These are phyloP conservation scores for Scorias spongiosa DNA, from an alignment of 2,329 filamentous ascomycete species.

Conservation along the genomic window DNA sequence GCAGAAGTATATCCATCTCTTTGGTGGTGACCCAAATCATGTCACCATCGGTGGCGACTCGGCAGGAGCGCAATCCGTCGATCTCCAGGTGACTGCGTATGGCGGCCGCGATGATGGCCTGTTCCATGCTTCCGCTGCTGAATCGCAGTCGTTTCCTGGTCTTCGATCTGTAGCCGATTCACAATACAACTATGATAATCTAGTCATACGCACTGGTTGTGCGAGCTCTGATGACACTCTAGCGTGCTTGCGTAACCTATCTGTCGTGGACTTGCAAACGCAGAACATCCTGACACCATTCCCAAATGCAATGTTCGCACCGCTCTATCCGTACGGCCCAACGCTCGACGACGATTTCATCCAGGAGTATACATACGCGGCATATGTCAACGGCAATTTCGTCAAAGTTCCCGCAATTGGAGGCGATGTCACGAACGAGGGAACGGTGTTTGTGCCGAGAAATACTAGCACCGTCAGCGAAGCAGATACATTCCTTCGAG, in stretches of 20 bases:
- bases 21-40: conserved; percentile 54
- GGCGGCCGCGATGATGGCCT: conserved; percentile 32
- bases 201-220: conserved; percentile 36
- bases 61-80: conserved; percentile 52
- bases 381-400: conserved; percentile 35
- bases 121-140: conserved; percentile 38
- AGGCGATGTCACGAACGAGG: conserved; percentile 47
- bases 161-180: conserved; percentile 33
- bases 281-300: conserved; percentile 32
- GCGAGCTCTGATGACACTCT: conserved; percentile 25
- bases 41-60: conserved; percentile 55
- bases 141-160: conserved; percentile 38
- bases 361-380: conserved; percentile 32
- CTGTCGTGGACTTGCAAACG: conserved; percentile 28
- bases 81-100: conserved; percentile 44
- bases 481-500: conserved; percentile 40
- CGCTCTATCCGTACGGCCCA: conserved; percentile 37
- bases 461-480: conserved; percentile 31
- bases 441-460: conserved; percentile 44
- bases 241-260: conserved; percentile 34
- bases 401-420: conserved; percentile 39
- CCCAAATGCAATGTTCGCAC: conserved; percentile 27
- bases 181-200: conserved; percentile 37
- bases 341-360: conserved; percentile 37
- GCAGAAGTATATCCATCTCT: conserved; percentile 47